Conservation (phyloP, 768 basidiomycete genomes). For the Pleurotus pulmonarius region DNA sequence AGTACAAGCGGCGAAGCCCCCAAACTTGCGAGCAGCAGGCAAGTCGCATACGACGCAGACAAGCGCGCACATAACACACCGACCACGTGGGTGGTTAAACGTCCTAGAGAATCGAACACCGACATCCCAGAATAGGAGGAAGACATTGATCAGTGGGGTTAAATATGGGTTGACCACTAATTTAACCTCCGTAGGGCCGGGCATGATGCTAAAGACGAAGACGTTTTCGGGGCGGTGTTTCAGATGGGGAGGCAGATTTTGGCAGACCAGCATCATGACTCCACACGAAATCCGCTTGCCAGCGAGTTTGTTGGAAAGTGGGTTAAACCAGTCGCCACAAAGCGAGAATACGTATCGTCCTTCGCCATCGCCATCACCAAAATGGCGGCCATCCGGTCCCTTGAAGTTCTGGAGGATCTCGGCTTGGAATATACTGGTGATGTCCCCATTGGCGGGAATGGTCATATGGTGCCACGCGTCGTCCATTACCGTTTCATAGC, state of each 20-base stretch:
- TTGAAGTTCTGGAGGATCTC: constrained; percentile 18
- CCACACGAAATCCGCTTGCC: constrained; percentile 26
- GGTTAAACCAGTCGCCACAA: constrained; percentile 32
- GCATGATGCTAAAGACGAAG: constrained; percentile 29
- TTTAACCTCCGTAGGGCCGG: constrained; percentile 28
- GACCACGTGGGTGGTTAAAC: constrained; percentile 12
- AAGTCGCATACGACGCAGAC: constrained; percentile 30
- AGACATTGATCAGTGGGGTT: constrained; percentile 22
- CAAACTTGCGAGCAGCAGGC: constrained; percentile 24
- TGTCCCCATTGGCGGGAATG: background rate
- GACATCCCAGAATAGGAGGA: constrained; percentile 23
- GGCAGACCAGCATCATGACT: constrained; percentile 26
- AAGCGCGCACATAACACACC: constrained; percentile 19
- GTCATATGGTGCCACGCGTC: constrained; percentile 11
- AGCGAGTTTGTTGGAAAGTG: constrained; percentile 17
- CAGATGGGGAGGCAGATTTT: constrained; percentile 29
- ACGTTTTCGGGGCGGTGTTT: constrained; percentile 28
- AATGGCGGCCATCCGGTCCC: constrained; percentile 21
- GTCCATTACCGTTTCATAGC: constrained; percentile 21
- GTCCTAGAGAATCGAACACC: constrained; percentile 23
- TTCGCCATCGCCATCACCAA: constrained; percentile 14
- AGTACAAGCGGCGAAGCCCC: constrained; percentile 13
- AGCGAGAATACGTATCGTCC: constrained; percentile 27
- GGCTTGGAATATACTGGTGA: constrained; percentile 22
- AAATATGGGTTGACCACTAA: constrained; percentile 21